Percentiles rank a stretch among this genome's conserved stretches.
Conservation (phyloP, 257 asterid genomes). For the Forsythia viridissima region DNA sequence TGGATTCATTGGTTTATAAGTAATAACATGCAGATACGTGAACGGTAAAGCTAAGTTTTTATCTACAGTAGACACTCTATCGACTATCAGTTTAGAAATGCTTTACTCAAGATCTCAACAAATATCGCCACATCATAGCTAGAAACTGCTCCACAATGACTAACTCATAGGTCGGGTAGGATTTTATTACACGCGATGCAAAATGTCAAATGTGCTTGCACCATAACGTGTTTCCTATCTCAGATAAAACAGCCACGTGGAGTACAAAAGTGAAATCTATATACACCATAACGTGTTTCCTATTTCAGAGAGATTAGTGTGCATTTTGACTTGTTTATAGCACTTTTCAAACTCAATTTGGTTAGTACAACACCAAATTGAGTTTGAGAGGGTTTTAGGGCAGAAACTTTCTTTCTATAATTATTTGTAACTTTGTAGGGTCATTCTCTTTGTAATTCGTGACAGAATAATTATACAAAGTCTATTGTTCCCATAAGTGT, state of each 20-base stretch:
- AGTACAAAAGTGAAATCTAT: neutral
- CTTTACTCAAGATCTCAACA: neutral
- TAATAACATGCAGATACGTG: neutral
- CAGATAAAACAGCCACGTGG: neutral
- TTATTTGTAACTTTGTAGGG: too few species aligned
- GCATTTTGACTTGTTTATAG: neutral
- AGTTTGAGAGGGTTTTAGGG: neutral
- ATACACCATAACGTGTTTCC: too few species aligned
- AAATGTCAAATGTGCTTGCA: neutral
- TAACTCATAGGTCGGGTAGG: neutral
- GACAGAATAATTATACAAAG: neutral
- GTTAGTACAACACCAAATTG: neutral
- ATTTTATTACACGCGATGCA: too few species aligned
- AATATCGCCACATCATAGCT: neutral
- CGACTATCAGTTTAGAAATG: neutral
- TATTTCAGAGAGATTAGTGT: too few species aligned
- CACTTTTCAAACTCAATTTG: neutral
- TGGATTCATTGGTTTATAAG: neutral
- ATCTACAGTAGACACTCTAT: neutral
- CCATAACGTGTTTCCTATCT: too few species aligned
- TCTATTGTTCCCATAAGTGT: neutral
- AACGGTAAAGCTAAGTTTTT: neutral
- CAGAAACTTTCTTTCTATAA: neutral
- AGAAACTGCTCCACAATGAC: neutral
- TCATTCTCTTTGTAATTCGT: neutral